These are phyloP conservation scores for Ophiostoma novo-ulmi DNA, from an alignment of 2,329 filamentous ascomycete genomes.

Conservation along the genomic window DNA sequence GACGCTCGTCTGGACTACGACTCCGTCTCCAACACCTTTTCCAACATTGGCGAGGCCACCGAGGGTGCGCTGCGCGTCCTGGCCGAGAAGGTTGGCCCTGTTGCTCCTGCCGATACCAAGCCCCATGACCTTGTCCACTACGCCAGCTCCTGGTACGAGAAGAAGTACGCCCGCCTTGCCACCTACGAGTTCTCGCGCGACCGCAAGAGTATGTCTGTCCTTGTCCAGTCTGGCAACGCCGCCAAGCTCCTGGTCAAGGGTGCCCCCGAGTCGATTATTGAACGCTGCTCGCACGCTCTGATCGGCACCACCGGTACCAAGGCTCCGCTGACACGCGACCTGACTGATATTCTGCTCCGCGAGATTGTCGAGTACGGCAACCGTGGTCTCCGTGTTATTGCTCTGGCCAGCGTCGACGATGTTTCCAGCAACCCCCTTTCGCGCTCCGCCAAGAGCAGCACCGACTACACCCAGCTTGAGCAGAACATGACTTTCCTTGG, in stretches of 20 bases:
- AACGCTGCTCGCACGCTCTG: conserved; percentile 79
- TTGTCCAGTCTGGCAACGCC: conserved; percentile 62
- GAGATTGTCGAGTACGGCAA: conserved; percentile 90
- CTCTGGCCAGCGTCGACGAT: conserved; percentile 78
- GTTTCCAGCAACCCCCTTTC: conserved; percentile 65
- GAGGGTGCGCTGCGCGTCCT: conserved; percentile 88
- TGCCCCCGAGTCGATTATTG: conserved; percentile 88
- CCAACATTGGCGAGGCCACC: conserved; percentile 87
- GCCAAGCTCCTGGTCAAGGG: conserved; percentile 92
- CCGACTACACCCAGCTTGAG: conserved; percentile 81
- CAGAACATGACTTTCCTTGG: conserved; percentile 92
- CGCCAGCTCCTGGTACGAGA: conserved; percentile 80
- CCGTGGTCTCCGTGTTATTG: conserved; percentile 88
- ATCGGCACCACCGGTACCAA: conserved; percentile 73
- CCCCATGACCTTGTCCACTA: conserved; percentile 68
- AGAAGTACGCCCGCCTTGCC: conserved; percentile 65
- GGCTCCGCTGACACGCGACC: conserved; percentile 64
- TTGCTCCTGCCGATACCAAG: conserved; percentile 51
- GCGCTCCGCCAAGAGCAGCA: conserved; percentile 69
- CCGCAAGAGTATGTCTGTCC: conserved; percentile 97
- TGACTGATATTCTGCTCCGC: conserved; percentile 64
- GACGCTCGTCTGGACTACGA: conserved; percentile 81
- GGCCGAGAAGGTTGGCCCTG: conserved; percentile 89
- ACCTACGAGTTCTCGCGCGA: conserved; percentile 97
- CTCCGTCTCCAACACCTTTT: conserved; percentile 64